These are phyloP conservation scores for Pleurotus giganteus DNA, from an alignment of 768 basidiomycete species.

Conservation along the genomic window DNA sequence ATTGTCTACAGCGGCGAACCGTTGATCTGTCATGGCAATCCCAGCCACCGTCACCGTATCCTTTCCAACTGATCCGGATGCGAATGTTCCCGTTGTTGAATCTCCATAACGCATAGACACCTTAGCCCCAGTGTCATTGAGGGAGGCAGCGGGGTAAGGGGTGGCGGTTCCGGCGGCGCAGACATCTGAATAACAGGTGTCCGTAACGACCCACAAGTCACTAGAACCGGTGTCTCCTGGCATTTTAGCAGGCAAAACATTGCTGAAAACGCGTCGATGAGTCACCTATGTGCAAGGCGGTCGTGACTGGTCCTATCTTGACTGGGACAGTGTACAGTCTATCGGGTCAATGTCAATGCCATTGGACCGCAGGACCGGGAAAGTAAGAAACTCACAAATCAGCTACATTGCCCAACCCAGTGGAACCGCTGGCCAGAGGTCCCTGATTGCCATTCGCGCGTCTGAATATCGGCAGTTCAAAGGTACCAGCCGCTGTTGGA, in stretches of 20 bases:
- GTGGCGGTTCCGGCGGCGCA: constrained; percentile 37
- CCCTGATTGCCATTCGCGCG: not conserved
- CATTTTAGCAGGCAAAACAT: not conserved
- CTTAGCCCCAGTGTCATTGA: constrained; percentile 35
- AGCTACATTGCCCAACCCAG: not conserved
- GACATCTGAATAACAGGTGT: constrained; percentile 37
- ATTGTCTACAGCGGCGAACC: constrained; percentile 53
- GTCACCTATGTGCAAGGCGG: constrained; percentile 48
- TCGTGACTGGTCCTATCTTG: constrained; percentile 37
- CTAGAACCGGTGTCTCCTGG: constrained; percentile 65
- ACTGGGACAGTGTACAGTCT: constrained; percentile 44
- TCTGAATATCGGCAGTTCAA: not conserved
- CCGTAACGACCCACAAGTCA: constrained; percentile 66
- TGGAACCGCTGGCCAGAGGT: constrained; percentile 1
- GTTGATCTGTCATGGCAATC: constrained; percentile 46
- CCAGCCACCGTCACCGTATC: constrained; percentile 56
- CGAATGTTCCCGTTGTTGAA: constrained; percentile 61
- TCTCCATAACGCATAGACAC: constrained; percentile 60
- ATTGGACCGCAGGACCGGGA: not conserved
- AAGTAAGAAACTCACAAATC: constrained; percentile 3
- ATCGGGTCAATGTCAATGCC: not conserved
- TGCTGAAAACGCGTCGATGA: not conserved
- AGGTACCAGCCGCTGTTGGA: not conserved
- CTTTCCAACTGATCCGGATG: constrained; percentile 51
- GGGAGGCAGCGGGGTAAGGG: constrained; percentile 39